A percentile compares a stretch with the other conserved stretches of the same genome.
These are phyloP conservation scores for Fusarium sambucinum DNA, from an alignment of 2,329 filamentous ascomycete species.

Conservation along the genomic window DNA sequence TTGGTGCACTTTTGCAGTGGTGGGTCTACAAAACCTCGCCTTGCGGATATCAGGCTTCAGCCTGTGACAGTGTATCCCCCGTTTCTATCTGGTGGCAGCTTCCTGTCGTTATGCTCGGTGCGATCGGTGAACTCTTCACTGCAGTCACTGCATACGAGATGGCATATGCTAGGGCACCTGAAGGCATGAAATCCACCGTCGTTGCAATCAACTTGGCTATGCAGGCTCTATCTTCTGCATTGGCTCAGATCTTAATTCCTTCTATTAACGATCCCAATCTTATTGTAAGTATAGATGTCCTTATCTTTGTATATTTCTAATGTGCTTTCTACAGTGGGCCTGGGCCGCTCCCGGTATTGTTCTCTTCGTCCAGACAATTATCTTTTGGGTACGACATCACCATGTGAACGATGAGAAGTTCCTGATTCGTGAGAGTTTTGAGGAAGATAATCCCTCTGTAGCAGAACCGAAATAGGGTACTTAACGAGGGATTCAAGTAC, in stretches of 20 bases:
- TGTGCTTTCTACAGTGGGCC: neutral
- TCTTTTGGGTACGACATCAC: neutral
- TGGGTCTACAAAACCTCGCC: neutral
- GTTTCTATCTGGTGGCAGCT: neutral
- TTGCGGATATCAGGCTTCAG: neutral
- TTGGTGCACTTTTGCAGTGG: neutral
- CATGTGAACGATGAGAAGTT: neutral
- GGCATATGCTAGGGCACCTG: conserved; percentile 63
- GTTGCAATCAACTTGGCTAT: conserved; percentile 63
- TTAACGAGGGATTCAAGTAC: too few relatives aligned
- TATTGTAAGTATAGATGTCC: neutral
- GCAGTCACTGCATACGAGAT: conserved; percentile 49
- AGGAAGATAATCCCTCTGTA: neutral
- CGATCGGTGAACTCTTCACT: conserved; percentile 47
- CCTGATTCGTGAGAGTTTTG: neutral
- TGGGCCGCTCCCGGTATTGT: neutral
- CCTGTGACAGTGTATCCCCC: neutral
- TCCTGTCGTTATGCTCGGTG: neutral
- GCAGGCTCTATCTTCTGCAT: conserved; percentile 61
- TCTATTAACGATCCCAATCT: conserved; percentile 51
- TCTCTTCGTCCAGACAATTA: neutral
- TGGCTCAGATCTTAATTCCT: conserved; percentile 53
- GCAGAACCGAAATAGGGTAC: too few relatives aligned
- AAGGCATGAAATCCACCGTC: conserved; percentile 65
- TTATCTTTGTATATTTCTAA: neutral